Conservation (phyloP, 495 filamentous ascomycete species). For the Pseudomonodictys pantanalensis region DNA sequence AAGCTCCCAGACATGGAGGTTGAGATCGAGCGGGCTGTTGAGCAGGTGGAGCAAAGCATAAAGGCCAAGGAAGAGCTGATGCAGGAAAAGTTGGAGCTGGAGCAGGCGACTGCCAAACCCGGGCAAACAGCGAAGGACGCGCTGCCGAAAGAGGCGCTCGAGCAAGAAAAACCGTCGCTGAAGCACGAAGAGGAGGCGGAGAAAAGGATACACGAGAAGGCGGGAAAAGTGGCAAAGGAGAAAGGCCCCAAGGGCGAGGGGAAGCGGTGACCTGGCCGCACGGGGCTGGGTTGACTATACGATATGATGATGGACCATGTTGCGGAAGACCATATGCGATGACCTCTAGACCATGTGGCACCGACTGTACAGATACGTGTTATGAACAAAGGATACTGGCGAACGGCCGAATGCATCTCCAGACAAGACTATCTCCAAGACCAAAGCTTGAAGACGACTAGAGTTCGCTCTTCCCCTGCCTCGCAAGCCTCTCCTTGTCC, state of each 20-base stretch:
- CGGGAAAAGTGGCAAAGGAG: constrained; percentile 2
- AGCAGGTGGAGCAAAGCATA: constrained; percentile 69
- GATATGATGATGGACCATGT: neutral
- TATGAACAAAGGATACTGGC: too few species aligned
- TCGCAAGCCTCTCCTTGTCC: neutral
- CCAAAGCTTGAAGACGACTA: neutral
- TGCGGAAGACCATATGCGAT: too few species aligned
- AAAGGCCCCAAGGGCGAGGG: neutral
- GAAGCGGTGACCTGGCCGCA: neutral
- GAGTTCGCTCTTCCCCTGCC: neutral
- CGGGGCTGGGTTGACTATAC: neutral
- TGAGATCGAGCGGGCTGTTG: constrained; percentile 86
- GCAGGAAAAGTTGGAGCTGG: constrained; percentile 47
- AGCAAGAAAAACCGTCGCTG: constrained; percentile 13
- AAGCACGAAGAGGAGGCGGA: constrained; percentile 14
- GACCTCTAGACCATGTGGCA: too few species aligned
- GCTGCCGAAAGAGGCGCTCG: constrained; percentile 8
- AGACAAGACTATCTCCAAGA: too few species aligned
- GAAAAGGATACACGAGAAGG: constrained; percentile 21
- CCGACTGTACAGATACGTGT: too few species aligned
- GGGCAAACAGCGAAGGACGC: constrained; percentile 14
- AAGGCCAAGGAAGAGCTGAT: constrained; percentile 48
- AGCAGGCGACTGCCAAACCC: constrained; percentile 25
- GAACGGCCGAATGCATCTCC: too few species aligned
- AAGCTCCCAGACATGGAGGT: constrained; percentile 71